Conservation (phyloP, 495 filamentous ascomycete species). For the Terfezia claveryi region DNA sequence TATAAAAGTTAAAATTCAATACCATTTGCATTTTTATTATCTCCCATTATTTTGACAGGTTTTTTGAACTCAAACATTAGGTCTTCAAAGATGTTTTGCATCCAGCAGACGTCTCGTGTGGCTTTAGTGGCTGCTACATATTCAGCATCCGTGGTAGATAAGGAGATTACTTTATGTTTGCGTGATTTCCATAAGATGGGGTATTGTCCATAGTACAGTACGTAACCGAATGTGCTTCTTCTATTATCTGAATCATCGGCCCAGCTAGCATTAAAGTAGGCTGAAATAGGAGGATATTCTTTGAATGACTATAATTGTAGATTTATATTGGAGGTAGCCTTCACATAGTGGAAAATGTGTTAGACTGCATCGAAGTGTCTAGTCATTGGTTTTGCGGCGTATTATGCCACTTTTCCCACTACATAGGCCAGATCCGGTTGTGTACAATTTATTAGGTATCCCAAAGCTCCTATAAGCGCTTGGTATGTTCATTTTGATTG, state of each 20-base stretch:
- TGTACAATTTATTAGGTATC: not conserved
- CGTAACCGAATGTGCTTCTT: not conserved
- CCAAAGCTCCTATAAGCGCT: not conserved
- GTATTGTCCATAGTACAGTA: not conserved
- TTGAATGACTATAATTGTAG: not conserved
- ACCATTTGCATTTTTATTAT: not conserved
- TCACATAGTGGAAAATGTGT: not conserved
- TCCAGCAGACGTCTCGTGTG: not conserved
- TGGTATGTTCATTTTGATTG: not conserved
- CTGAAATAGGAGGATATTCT: not conserved
- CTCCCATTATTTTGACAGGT: not conserved
- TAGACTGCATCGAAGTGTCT: not conserved
- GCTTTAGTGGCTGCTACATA: not conserved
- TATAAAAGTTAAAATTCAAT: too few species aligned
- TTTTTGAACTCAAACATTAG: not conserved
- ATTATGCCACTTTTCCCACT: not conserved
- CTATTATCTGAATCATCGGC: not conserved
- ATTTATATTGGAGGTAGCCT: not conserved
- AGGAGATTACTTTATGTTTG: not conserved
- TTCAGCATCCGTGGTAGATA: too few species aligned
- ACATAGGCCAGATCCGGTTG: not conserved
- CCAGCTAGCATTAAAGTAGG: not conserved
- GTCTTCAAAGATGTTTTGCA: not conserved
- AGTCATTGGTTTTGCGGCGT: not conserved
- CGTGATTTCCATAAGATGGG: not conserved